Base-by-base conservation (phyloP, 306 rosid genomes). In the Acacia melanoxylon region DNA sequence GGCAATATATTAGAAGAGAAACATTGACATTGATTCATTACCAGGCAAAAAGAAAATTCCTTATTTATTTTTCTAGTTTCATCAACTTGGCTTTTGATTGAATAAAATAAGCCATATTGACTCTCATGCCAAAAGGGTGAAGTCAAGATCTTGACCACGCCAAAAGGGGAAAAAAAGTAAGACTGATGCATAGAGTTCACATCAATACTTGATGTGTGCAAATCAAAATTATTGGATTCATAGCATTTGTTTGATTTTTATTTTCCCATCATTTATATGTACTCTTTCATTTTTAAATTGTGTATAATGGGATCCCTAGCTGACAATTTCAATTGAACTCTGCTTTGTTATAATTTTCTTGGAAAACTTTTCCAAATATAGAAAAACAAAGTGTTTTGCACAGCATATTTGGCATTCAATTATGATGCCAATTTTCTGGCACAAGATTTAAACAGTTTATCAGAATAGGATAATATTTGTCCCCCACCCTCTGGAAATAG, bases 321-420 rank as follows among this genome's bases (percentile, higher is more conserved):
- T 52, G 75, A 49, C 40, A 77, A 66, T 45, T 85, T 72, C 71
- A 78, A 25, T 46, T 73, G 54, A 49, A 37, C 62, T 75, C 35
- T 82, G 70, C 27, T 63, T 75, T 41, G 29, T 48, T 31, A 45
- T 85, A 68, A 16, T 41, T 79, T 73, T 74, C 61, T 31, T 33
- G 19, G 31, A 54, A 24, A 72, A 14, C 63, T 78, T 81, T 46
- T 20, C 56, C 17, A 16, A 67, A 35, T 67, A n/a, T 78, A 72
- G 11, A 58, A 65, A 74, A 31, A 16, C 46, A 10, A 78, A 68
- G 35, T 81, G 76, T 48, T 80, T 76, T 81, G 51, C 68, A 40
- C 40, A 27, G 45, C 29, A 25, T 29, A 61, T 68, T 58, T 66
- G 83, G 37, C 58, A 37, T n/a, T 74, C 68, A 69, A 48, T 9